phyloP scores from a whole-genome alignment of 805 yeast genomes.

The Candida arabinofermentans region DNA sequence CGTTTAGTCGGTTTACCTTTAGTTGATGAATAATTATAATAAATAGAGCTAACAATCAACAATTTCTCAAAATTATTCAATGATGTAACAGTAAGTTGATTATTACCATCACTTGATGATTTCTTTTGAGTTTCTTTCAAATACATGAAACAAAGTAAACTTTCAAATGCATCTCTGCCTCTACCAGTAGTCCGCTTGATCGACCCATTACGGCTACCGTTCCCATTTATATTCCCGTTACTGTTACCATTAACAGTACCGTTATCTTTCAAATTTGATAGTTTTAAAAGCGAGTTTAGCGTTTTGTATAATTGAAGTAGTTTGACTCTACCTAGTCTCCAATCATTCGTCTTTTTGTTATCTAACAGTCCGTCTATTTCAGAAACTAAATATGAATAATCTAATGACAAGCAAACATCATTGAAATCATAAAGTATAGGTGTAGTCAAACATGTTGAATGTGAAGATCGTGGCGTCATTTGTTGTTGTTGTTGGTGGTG shows the following conservation, averaged over 20 bases:
- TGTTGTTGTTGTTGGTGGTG: no score
- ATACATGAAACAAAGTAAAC: constrained; percentile 1
- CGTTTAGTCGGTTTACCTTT: background rate
- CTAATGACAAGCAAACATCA: constrained; percentile 16
- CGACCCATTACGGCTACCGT: no score
- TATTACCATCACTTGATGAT: no score
- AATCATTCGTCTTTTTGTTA: constrained; percentile 14
- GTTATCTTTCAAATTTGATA: constrained; percentile 1
- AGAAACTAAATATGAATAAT: constrained; percentile 19
- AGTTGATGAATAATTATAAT: constrained; percentile 4
- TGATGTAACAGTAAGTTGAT: background rate
- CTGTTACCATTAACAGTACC: no score
- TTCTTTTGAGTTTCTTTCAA: no score
- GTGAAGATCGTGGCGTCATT: background rate
- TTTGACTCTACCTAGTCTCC: constrained; percentile 19
- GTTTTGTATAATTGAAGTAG: constrained; percentile 25
- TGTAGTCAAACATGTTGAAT: background rate
- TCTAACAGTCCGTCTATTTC: constrained; percentile 21
- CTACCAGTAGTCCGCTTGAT: background rate
- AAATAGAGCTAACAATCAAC: constrained; percentile 14
- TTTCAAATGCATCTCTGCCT: constrained; percentile 1
- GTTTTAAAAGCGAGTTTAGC: constrained; percentile 23
- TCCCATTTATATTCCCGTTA: no score
- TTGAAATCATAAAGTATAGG: constrained; percentile 10
- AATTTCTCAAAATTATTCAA: constrained; percentile 13